A percentile compares a stretch with the other conserved stretches of the same genome.
phyloP scores from a whole-genome alignment of 768 basidiomycete genomes.

The Lentinula aciculospora region DNA sequence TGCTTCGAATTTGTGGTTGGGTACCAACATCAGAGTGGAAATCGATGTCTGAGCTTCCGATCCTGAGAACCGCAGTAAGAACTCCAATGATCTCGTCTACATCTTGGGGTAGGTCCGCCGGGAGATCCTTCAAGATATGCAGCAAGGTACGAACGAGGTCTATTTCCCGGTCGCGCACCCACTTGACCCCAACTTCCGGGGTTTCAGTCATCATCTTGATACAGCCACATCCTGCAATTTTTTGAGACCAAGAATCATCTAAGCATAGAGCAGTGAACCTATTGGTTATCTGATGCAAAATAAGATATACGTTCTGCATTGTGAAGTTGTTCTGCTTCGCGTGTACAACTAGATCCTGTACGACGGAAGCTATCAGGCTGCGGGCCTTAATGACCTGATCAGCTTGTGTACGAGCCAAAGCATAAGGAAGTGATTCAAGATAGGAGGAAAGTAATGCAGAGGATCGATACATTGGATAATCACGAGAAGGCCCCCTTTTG shows the following conservation, averaged over 20 bases:
- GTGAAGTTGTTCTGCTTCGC: conserved; percentile 39
- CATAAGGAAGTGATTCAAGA: conserved; percentile 78
- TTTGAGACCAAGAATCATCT: conserved; percentile 86
- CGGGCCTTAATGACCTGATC: conserved; percentile 59
- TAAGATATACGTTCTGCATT: conserved; percentile 51
- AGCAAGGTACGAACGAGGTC: conserved; percentile 88
- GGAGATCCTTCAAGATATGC: conserved; percentile 92
- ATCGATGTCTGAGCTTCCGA: conserved; percentile 49
- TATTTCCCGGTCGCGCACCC: conserved; percentile 82
- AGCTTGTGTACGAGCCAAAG: conserved; percentile 59
- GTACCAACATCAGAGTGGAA: conserved; percentile 35
- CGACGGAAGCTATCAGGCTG: conserved; percentile 52
- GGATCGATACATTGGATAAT: conserved; percentile 49
- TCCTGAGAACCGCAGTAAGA: conserved; percentile 60
- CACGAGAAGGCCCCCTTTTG: conserved; percentile 48
- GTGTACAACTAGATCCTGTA: conserved; percentile 62
- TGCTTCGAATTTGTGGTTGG: conserved; percentile 35
- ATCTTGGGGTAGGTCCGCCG: conserved; percentile 80
- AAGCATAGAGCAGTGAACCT: conserved; percentile 84
- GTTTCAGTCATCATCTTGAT: conserved; percentile 75
- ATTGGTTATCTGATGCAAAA: conserved; percentile 77
- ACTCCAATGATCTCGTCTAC: conserved; percentile 75
- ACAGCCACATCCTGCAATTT: conserved; percentile 85
- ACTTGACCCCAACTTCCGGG: conserved; percentile 64
- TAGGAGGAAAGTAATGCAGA: conserved; percentile 56